phyloP scores from a whole-genome alignment of 2,329 filamentous ascomycete genomes.

The Fusarium piperis region DNA sequence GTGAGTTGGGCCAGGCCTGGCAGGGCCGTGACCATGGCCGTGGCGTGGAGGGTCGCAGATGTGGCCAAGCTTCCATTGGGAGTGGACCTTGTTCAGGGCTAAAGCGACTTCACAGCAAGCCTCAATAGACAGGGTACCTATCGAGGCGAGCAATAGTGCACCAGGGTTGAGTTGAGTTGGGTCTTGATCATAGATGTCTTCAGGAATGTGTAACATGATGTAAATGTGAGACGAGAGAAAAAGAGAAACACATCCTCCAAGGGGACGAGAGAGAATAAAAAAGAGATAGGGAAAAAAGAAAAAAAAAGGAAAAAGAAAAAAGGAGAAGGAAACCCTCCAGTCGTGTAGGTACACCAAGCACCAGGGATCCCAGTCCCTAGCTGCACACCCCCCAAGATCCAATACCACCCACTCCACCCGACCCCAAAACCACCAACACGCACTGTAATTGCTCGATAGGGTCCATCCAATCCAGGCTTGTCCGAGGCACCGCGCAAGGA shows the following conservation, averaged over 20 bases:
- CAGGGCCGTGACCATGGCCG: constrained; percentile 26
- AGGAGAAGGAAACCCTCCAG: constrained; percentile 9
- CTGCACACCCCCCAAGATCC: constrained; percentile 5
- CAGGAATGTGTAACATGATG: constrained; percentile 7
- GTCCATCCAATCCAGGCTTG: constrained; percentile 9
- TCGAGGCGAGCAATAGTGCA: background rate
- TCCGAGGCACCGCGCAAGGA: constrained; percentile 8
- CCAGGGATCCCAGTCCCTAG: constrained; percentile 29
- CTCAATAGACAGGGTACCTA: background rate
- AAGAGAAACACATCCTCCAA: background rate
- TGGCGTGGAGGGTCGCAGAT: constrained; percentile 42
- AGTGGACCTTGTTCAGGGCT: constrained; percentile 27
- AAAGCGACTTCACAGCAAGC: constrained; percentile 33
- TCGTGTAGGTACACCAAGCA: constrained; percentile 6
- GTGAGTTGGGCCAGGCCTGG: constrained; percentile 5
- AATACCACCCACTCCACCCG: constrained; percentile 20
- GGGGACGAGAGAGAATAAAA: background rate
- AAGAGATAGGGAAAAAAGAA: background rate
- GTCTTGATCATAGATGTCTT: background rate
- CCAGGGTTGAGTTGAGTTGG: background rate
- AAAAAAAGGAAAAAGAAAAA: background rate
- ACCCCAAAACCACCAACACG: constrained; percentile 10
- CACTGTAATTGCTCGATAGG: constrained; percentile 14
- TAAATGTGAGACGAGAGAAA: background rate
- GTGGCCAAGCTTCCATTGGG: constrained; percentile 35